Base-by-base conservation (phyloP, 2,329 filamentous ascomycete species). In the Boeremia lycopersici region DNA sequence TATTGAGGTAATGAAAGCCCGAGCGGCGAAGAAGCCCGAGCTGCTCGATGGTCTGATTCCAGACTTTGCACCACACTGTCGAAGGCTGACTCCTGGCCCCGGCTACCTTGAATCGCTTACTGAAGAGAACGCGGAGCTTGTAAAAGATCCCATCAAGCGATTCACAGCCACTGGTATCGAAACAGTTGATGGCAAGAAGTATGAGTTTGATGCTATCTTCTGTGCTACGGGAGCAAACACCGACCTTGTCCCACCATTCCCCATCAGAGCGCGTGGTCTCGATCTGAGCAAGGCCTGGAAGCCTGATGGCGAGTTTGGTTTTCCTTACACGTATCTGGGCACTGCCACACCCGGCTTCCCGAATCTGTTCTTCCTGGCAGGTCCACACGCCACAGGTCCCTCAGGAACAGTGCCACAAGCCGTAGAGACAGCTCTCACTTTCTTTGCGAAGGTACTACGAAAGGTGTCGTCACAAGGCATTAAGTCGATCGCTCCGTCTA, bases 391-490 rank as follows among this genome's bases (percentile, higher is more conserved):
- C 3, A 70, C 70, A n/a, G 69, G 69, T 1, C 68, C 71, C 29
- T 85, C 84, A 1, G 88, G 88, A 1, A 90, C 86, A 0, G 84
- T 90, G 0, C 87, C 88, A 1, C 84, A 89, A 63, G 82, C 80
- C 54, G 80, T 88, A 23, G 89, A 91, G 70, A 86, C 82, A 6
- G 84, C 89, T 59, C 71, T 89, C 1, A 82, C 84, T 0, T 89
- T 88, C 69, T 82, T 85, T 51, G 85, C 87, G 13, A 87, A 87
- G 62, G 75, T 90, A 1, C 76, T 91, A 0, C 85, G 88, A 41
- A 91, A 91, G 64, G 78, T 85, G 0, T 81, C 81, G 0, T 78
- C 81, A 3, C 86, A 91, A 69, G 86, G 86, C 2, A 88, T 91
- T 73, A 83, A 81, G 63, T 80, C 84, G 0, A 81, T 90, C 6